Conservation (phyloP, 2,329 filamentous ascomycete genomes). For the Fulvia fulva region DNA sequence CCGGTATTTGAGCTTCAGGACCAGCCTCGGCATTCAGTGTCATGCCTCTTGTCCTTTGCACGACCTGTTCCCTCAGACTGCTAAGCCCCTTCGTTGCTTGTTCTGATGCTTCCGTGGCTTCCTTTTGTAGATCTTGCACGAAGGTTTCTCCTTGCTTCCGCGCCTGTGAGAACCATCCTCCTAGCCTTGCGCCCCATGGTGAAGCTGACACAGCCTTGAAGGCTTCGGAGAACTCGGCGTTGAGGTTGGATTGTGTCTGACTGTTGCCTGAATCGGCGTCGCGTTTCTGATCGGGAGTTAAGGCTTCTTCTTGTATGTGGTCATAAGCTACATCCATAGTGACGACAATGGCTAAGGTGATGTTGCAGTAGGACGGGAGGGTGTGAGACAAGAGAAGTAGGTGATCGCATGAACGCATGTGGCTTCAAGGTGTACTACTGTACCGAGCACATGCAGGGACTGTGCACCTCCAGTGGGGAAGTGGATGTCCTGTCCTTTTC, state of each 20-base stretch:
- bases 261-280: slow-evolving; percentile 32
- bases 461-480: background rate
- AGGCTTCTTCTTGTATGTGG: slow-evolving; percentile 82
- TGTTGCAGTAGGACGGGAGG: background rate
- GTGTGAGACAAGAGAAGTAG: background rate
- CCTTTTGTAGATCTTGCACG: slow-evolving; percentile 76
- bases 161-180: slow-evolving; percentile 85
- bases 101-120: slow-evolving; percentile 63
- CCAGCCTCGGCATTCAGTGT: slow-evolving; percentile 23
- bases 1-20: slow-evolving; percentile 20
- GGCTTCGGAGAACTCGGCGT: slow-evolving; percentile 86
- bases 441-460: background rate
- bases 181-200: slow-evolving; percentile 84
- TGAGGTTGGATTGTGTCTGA: slow-evolving; percentile 53
- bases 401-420: background rate
- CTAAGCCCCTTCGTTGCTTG: slow-evolving; percentile 80
- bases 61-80: slow-evolving; percentile 52
- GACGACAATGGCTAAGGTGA: background rate
- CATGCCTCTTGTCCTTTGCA: slow-evolving; percentile 27
- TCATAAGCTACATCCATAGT: slow-evolving; percentile 97
- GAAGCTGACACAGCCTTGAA: slow-evolving; percentile 90
- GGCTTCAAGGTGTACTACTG: background rate
- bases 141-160: slow-evolving; percentile 88
- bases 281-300: slow-evolving; percentile 51
- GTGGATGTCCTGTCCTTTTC: no score